phyloP scores from a whole-genome alignment of 768 basidiomycete genomes.

The Mycena galopus region DNA sequence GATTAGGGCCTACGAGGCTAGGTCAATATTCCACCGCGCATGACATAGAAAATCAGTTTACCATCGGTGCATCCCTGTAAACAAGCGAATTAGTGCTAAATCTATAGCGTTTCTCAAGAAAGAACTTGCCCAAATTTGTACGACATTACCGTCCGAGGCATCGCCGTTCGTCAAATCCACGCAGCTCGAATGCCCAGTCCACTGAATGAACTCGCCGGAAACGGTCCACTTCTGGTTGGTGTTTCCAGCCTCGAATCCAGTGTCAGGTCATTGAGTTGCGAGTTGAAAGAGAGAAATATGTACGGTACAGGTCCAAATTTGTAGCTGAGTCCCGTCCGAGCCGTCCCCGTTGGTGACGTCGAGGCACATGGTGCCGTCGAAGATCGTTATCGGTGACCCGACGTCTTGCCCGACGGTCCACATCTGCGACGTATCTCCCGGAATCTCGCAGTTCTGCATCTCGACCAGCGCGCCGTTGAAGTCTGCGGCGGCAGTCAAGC shows the following conservation, averaged over 20 bases:
- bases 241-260: too few species aligned
- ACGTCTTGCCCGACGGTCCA: conserved; percentile 41
- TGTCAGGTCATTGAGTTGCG: too few species aligned
- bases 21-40: too few species aligned
- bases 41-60: too few species aligned
- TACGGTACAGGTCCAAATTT: conserved; percentile 40
- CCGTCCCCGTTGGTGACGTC: conserved; percentile 32
- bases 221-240: conserved; percentile 38
- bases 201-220: conserved; percentile 8
- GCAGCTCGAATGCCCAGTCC: conserved; percentile 17
- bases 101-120: too few species aligned
- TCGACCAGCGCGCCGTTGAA: neutral
- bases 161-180: too few species aligned
- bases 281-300: too few species aligned
- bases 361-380: conserved; percentile 38
- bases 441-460: neutral
- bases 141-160: too few species aligned
- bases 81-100: too few species aligned
- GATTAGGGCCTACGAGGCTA: too few species aligned
- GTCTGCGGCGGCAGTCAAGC: neutral
- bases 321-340: neutral
- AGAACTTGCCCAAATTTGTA: too few species aligned
- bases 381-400: conserved; percentile 34
- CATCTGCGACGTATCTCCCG: conserved; percentile 34
- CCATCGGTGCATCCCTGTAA: too few species aligned